A percentile compares a stretch with the other conserved stretches of the same genome.
Conservation (phyloP, 1,284 basidiomycete species). For the Apiotrichum laibachii region DNA sequence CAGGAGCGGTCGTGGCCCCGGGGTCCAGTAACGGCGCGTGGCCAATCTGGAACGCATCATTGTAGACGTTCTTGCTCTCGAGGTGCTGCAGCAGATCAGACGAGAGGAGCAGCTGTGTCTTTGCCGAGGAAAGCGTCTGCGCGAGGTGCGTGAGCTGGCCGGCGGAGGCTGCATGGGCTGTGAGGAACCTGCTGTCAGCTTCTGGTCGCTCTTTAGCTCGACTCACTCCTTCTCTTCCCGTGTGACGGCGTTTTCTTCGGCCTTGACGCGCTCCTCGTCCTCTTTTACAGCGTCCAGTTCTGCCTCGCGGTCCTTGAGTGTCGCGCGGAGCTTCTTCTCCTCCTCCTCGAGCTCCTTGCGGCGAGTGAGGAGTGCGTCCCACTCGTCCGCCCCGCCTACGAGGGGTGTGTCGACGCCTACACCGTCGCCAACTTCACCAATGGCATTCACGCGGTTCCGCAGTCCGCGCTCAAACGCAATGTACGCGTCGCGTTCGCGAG, state of each 20-base stretch:
- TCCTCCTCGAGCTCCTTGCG: conserved; percentile 62
- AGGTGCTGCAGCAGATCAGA: conserved; percentile 57
- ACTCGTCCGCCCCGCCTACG: conserved; percentile 47
- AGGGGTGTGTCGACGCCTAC: conserved; percentile 60
- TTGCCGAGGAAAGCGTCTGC: conserved; percentile 27
- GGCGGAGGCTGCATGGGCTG: conserved; percentile 27
- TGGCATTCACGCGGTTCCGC: conserved; percentile 21
- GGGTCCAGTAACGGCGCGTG: conserved; percentile 54
- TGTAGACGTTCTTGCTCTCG: conserved; percentile 93
- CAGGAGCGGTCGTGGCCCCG: conserved; percentile 1
- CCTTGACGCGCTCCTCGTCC: conserved; percentile 69
- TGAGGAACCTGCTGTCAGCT: conserved; percentile 53
- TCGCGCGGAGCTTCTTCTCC: conserved; percentile 55
- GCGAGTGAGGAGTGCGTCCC: conserved; percentile 60
- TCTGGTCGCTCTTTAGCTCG: conserved; percentile 41
- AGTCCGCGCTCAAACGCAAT: conserved; percentile 86
- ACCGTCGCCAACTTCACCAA: conserved; percentile 11
- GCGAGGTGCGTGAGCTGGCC: conserved; percentile 26
- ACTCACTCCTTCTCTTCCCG: conserved; percentile 64
- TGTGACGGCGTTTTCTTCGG: conserved; percentile 69
- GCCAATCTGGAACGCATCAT: conserved; percentile 97
- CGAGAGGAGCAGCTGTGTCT: conserved; percentile 46
- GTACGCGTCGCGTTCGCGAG: conserved; percentile 87
- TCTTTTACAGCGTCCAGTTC: conserved; percentile 70
- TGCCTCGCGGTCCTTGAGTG: conserved; percentile 58